These are phyloP conservation scores for Termitomyces sp. DNA, from an alignment of 768 basidiomycete species.

Conservation along the genomic window DNA sequence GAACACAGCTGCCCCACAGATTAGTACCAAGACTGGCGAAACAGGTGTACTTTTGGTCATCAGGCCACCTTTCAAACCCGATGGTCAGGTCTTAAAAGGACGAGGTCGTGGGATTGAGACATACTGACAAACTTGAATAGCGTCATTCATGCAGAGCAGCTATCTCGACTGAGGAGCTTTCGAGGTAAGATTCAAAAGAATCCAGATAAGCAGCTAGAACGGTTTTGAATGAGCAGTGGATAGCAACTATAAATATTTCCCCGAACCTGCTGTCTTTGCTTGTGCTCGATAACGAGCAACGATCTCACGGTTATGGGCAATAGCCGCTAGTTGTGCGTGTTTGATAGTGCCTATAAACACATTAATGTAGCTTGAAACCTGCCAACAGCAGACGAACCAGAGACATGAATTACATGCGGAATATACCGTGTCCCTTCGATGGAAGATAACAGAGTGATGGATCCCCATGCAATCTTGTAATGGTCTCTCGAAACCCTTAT, in stretches of 20 bases:
- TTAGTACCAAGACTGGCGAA: background rate
- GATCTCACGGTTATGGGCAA: slow-evolving; percentile 65
- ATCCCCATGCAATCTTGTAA: slow-evolving; percentile 76
- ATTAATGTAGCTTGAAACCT: background rate
- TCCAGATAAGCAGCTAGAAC: slow-evolving; percentile 51
- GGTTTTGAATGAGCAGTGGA: background rate
- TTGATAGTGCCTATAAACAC: slow-evolving; percentile 70
- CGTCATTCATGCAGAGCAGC: slow-evolving; percentile 57
- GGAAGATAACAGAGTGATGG: slow-evolving; percentile 60
- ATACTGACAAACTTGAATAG: background rate
- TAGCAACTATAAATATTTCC: background rate
- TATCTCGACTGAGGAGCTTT: slow-evolving; percentile 55
- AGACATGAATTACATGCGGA: slow-evolving; percentile 76
- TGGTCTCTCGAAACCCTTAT: slow-evolving; percentile 82
- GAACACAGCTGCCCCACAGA: background rate
- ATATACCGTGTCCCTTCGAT: slow-evolving; percentile 58
- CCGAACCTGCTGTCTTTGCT: slow-evolving; percentile 47
- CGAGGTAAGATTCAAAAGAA: slow-evolving; percentile 54
- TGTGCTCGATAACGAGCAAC: slow-evolving; percentile 61
- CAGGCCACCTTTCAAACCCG: background rate
- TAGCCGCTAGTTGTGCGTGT: slow-evolving; percentile 75
- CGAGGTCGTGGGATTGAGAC: background rate
- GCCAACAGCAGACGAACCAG: slow-evolving; percentile 47
- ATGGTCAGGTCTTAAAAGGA: background rate
- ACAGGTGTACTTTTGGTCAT: background rate